These are phyloP conservation scores for Borovskyia barvae DNA, from an alignment of 208 protist species.

Conservation along the genomic window DNA sequence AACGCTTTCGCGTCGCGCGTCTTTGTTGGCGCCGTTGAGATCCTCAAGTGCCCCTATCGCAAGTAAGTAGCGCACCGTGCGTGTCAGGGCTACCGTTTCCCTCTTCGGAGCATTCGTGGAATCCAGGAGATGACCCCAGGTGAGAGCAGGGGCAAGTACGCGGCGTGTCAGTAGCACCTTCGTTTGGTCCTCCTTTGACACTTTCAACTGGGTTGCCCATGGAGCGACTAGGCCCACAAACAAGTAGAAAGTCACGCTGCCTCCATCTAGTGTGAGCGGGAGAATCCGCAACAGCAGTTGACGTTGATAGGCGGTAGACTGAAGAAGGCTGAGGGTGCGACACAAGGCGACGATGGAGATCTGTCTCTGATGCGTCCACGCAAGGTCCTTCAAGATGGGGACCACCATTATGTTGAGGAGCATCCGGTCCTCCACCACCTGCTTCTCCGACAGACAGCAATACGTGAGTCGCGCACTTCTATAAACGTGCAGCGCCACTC, in stretches of 20 bases:
- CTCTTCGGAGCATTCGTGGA: conserved; percentile 1
- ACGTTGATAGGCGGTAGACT: conserved; percentile 8
- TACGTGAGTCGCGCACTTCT: neutral
- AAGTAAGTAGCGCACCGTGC: conserved; percentile 17
- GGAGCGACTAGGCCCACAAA: conserved; percentile 44
- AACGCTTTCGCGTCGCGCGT: conserved; percentile 7
- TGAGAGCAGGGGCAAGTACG: too few relatives aligned
- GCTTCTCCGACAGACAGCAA: neutral
- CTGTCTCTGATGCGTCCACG: neutral
- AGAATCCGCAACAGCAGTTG: conserved; percentile 34
- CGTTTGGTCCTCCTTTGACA: too few relatives aligned
- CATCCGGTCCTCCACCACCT: neutral
- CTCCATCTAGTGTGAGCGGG: conserved; percentile 22
- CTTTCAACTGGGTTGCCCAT: conserved; percentile 18
- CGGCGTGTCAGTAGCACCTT: too few relatives aligned
- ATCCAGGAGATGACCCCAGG: too few relatives aligned
- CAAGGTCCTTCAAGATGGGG: neutral
- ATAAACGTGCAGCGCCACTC: neutral
- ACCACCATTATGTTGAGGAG: conserved; percentile 12
- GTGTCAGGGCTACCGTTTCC: conserved; percentile 12
- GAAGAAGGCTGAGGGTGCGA: conserved; percentile 1
- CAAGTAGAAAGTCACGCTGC: conserved; percentile 20
- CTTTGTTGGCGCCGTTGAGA: neutral
- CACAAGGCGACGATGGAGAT: neutral
- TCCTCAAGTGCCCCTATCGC: neutral